Percentiles rank a stretch among this genome's conserved stretches.
Evolutionary conservation across 148 eudicot species (phyloP).

Genomic region (Pharnaceum exiguum): DNA sequence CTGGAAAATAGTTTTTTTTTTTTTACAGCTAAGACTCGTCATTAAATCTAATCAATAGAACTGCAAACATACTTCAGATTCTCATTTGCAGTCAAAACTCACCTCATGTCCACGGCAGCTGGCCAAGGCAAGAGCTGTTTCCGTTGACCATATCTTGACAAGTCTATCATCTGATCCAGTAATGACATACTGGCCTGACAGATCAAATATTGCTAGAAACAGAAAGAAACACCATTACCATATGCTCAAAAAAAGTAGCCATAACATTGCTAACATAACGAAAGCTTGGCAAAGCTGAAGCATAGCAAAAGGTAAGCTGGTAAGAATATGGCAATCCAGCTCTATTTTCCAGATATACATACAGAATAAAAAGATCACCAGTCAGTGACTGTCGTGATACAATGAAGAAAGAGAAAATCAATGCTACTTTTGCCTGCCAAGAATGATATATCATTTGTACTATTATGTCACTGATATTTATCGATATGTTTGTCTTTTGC

Average conservation of each 20-base stretch:
- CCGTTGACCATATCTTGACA: constrained; percentile 99
- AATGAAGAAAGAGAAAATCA: neutral
- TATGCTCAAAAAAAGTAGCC: neutral
- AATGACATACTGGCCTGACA: constrained; percentile 82
- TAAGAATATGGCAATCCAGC: too few species aligned
- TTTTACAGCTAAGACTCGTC: too few species aligned
- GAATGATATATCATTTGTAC: too few species aligned
- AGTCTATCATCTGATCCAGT: constrained; percentile 98
- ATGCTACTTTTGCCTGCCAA: neutral
- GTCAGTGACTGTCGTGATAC: too few species aligned
- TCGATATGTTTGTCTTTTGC: too few species aligned
- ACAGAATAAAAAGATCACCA: too few species aligned
- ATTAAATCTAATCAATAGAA: too few species aligned
- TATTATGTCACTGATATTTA: too few species aligned
- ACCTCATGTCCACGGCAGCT: constrained; percentile 99
- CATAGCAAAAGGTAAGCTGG: neutral
- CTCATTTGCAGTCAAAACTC: constrained; percentile 29
- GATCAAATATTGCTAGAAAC: constrained; percentile 92
- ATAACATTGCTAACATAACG: neutral
- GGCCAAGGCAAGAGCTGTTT: constrained; percentile 86
- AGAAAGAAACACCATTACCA: constrained; percentile 12
- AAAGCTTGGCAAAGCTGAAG: neutral
- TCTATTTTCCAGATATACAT: too few species aligned
- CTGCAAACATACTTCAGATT: neutral
- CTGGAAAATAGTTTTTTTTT: constrained; percentile 30